Evolutionary conservation across 345 rosid species (phyloP).

Genomic region (Acer campestre): DNA sequence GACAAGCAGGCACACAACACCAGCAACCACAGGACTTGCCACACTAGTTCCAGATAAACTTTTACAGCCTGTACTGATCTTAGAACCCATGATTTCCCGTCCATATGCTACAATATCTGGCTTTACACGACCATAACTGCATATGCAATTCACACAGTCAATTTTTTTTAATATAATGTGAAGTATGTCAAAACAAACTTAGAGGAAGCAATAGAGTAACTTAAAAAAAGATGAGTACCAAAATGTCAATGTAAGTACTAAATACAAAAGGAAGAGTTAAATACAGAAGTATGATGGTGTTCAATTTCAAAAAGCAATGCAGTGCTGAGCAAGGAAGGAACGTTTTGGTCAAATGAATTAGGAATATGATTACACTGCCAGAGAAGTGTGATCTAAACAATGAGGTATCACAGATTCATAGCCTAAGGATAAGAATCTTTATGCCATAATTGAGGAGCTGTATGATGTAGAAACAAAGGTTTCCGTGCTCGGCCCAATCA

Average conservation of each 20-base stretch:
- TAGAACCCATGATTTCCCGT: constrained; percentile 94
- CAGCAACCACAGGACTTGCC: constrained; percentile 99
- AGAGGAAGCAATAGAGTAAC: constrained; percentile 6
- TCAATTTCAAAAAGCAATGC: background rate
- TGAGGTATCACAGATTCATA: background rate
- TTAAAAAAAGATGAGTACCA: background rate
- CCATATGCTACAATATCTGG: constrained; percentile 99
- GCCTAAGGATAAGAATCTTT: background rate
- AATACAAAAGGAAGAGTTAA: background rate
- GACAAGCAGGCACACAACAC: constrained; percentile 91
- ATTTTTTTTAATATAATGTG: background rate
- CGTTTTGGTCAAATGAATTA: background rate
- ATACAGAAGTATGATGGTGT: background rate
- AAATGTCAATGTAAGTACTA: background rate
- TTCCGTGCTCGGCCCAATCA: background rate
- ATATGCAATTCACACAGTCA: constrained; percentile 16
- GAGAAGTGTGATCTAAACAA: background rate
- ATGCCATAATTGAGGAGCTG: background rate
- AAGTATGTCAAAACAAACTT: background rate
- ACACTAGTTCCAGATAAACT: constrained; percentile 98
- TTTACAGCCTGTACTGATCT: constrained; percentile 95
- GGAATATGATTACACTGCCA: background rate
- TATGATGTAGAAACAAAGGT: background rate
- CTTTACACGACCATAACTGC: constrained; percentile 92
- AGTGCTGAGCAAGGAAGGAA: background rate